Evolutionary conservation across 192 early-diverging fungal genomes (phyloP).

Genomic region (Coemansia sp.): DNA sequence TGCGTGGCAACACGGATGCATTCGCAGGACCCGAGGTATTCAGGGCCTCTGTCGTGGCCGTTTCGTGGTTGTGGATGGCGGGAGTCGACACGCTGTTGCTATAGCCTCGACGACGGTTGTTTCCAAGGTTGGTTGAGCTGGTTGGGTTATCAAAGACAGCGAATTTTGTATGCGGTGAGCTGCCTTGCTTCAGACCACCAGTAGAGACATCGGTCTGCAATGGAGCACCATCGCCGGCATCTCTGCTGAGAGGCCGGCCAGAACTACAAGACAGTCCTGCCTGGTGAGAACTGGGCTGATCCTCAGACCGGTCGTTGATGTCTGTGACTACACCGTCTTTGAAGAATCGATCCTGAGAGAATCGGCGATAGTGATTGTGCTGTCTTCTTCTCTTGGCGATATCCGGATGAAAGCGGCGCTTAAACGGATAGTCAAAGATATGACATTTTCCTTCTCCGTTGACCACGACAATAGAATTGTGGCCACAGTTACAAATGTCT

Average conservation of each 20-base stretch:
- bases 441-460: constrained; percentile 57
- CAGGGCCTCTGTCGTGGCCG: background rate
- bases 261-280: background rate
- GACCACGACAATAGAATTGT: constrained; percentile 54
- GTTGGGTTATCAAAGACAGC: background rate
- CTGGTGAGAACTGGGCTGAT: background rate
- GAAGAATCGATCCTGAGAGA: constrained; percentile 55
- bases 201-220: background rate
- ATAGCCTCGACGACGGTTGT: background rate
- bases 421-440: constrained; percentile 54
- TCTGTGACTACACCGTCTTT: constrained; percentile 30
- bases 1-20: constrained; percentile 14
- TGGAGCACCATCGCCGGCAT: background rate
- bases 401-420: constrained; percentile 48
- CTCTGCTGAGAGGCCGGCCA: background rate
- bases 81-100: constrained; percentile 32
- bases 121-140: background rate
- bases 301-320: background rate
- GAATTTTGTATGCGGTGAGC: background rate
- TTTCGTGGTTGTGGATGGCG: constrained; percentile 11
- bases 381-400: constrained; percentile 41
- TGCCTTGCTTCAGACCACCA: background rate
- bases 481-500: constrained; percentile 49
- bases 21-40: constrained; percentile 2
- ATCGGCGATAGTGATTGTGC: constrained; percentile 48